Evolutionary conservation across 2,329 filamentous ascomycete species (phyloP), one percentile per base, ranked within the genome.

Genomic region (Nothomitra cinnamomea): DNA sequence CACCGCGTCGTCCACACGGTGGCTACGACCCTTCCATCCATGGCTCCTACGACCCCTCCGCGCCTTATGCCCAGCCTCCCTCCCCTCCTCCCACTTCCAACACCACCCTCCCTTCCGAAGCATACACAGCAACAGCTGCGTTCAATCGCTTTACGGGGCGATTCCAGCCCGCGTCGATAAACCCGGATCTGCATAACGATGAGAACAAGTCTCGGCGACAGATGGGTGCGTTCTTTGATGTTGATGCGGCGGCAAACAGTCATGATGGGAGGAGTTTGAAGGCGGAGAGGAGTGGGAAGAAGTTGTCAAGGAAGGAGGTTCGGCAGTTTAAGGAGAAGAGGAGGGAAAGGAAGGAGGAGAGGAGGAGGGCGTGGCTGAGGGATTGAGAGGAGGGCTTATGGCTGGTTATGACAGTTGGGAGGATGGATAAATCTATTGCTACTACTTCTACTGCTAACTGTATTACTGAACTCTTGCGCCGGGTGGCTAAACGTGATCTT

Each of bases 11-110:
- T 53, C 69, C 77, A 21, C 77, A 75, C 3, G 82, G 83, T 55
- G 88, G 90, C 57, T 98, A 98, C 70, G 95, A 96, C 64, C 92
- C 92, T 1, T 85, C 87, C 22, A 90, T 98, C 47, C 92, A 98
- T 66, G 92, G 92, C 60, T 85, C 89, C 70, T 98, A 95, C 71
- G 92, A 98, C 62, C 88, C 89, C 2, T 92, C 83, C 56, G 90
- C 92, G n/a, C 85, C 88, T 71, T 98, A 98, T 65, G 90, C 92
- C 10, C 77, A 85, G 58, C 67, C 41, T 0, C 59, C 67, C 5
- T 61, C 65, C 0, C 58, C 58, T 12, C 57, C 64, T 13, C 58
- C 60, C 3, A 55, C 60, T 28, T 15, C 24, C 3, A 17, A 6
- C 22, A 45, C n/a, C 42, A 13, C 42, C 3, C 57, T 56, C 12